Percentiles rank a stretch among this genome's conserved stretches.
These are phyloP conservation scores for Chlamydomonas sphaeroides DNA, from an alignment of 139 green algal species.

Conservation along the genomic window DNA sequence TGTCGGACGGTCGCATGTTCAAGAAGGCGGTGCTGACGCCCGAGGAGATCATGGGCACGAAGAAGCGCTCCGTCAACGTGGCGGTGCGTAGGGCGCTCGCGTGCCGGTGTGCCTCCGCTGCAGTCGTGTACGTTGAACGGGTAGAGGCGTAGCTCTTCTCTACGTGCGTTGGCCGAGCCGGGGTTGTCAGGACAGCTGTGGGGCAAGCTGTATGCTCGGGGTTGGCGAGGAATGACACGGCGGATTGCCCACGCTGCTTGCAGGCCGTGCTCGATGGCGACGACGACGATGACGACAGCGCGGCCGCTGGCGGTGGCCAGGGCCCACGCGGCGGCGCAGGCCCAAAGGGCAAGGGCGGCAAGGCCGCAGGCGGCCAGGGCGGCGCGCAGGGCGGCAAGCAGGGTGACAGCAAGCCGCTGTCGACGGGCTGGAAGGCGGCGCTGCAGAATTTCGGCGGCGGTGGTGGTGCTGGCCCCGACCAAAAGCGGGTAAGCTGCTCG, in stretches of 20 bases:
- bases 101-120: too few species aligned
- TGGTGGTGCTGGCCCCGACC: too few species aligned
- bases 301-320: background rate
- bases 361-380: background rate
- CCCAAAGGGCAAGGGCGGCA: background rate
- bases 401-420: slow-evolving; percentile 10
- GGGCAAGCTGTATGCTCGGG: too few species aligned
- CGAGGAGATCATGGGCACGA: slow-evolving; percentile 53
- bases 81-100: too few species aligned
- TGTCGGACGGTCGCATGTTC: slow-evolving; percentile 60
- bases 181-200: too few species aligned
- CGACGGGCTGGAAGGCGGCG: slow-evolving; percentile 15
- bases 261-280: slow-evolving; percentile 28
- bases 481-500: too few species aligned
- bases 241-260: too few species aligned
- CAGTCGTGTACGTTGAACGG: too few species aligned
- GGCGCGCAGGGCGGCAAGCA: background rate
- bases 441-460: slow-evolving; percentile 26
- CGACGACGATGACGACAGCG: slow-evolving; percentile 25
- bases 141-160: too few species aligned
- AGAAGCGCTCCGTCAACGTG: slow-evolving; percentile 33
- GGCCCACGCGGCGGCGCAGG: background rate
- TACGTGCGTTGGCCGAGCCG: too few species aligned
- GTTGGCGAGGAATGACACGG: too few species aligned
- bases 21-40: slow-evolving; percentile 59